These are phyloP conservation scores for Acidiella bohemica DNA, from an alignment of 495 filamentous ascomycete genomes.

Conservation along the genomic window DNA sequence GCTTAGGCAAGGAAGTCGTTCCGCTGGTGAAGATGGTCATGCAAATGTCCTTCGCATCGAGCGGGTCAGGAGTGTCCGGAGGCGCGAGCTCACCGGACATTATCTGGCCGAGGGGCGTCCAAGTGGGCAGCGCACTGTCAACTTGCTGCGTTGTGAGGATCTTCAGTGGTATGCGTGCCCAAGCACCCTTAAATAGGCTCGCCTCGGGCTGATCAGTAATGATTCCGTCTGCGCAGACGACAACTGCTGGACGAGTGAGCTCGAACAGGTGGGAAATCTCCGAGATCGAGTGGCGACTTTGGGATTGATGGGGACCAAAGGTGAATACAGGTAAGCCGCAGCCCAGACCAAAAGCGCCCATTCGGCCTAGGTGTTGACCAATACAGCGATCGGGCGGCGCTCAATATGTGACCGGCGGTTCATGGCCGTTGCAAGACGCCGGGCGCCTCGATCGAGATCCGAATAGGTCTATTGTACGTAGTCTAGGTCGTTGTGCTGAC, in stretches of 20 bases:
- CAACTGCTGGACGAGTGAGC: constrained; percentile 3
- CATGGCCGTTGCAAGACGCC: constrained; percentile 4
- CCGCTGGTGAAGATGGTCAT: constrained; percentile 34
- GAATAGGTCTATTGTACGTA: constrained; percentile 9
- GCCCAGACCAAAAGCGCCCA: constrained; percentile 11
- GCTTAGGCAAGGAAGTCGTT: constrained; percentile 32
- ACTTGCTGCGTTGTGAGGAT: background rate
- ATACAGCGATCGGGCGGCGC: constrained; percentile 4
- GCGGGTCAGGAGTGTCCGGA: constrained; percentile 2
- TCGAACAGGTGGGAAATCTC: constrained; percentile 6
- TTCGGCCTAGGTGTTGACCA: constrained; percentile 11
- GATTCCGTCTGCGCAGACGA: constrained; percentile 1
- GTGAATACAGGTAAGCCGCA: constrained; percentile 7
- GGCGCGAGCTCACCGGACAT: constrained; percentile 9
- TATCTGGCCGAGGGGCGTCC: background rate
- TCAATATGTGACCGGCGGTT: constrained; percentile 8
- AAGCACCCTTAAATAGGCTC: constrained; percentile 1
- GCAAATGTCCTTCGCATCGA: background rate
- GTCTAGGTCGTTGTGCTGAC: constrained; percentile 3
- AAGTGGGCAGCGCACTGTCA: background rate
- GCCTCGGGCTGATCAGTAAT: constrained; percentile 3
- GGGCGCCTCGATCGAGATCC: constrained; percentile 7
- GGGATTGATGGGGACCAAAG: constrained; percentile 11
- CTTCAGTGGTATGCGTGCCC: constrained; percentile 1
- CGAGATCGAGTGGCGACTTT: constrained; percentile 2